Evolutionary conservation across 129 eudicot genomes (phyloP), one percentile per base, ranked within the genome.

Genomic region (Tagetes erecta): DNA sequence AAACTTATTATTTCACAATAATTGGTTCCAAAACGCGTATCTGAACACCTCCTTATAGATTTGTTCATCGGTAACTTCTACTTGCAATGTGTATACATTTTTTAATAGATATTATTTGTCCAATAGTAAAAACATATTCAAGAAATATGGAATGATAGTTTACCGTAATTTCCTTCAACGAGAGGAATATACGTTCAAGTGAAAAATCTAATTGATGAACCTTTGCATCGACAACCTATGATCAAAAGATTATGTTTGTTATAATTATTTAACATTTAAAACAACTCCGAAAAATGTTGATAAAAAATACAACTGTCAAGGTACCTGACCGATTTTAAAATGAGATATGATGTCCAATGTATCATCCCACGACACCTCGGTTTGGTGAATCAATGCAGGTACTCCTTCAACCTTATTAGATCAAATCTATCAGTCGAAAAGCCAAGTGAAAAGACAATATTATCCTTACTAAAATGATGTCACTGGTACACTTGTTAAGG

Each of bases 341-440:
- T 74, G 78, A 20, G 87, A 70, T 64, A 80, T 77, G 36, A 95
- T 90, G 78, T 91, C 91, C 77, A 88, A 83, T 50, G 94, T 83
- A 74, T 80, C 86, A 82, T 91, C 96, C 99, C 99, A 91, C 4
- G 96, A 91, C 38, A 94, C 94, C 85, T 94, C 97, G 46, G 96
- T 83, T 84, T 94, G 97, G 83, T 94, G 99, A 80, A 94, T 91
- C 52, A 94, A 80, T 11, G 97, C 99, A 71, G 97, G 91, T 56
- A 94, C 99, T 56, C 97, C 97, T 85, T 91, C 99, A 66, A 94
- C 97, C 99, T 77, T 45, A 77, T 41, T 3, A 44, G 11, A 57
- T 56, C 31, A 58, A 76, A 67, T 55, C 46, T 39, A 44, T n/a
- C 46, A 56, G 39, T 56, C 14, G 5, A 42, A 47, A 62, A 45